These are phyloP conservation scores for Pythium dissimile DNA, from an alignment of 352 stramenopile species.

Conservation along the genomic window DNA sequence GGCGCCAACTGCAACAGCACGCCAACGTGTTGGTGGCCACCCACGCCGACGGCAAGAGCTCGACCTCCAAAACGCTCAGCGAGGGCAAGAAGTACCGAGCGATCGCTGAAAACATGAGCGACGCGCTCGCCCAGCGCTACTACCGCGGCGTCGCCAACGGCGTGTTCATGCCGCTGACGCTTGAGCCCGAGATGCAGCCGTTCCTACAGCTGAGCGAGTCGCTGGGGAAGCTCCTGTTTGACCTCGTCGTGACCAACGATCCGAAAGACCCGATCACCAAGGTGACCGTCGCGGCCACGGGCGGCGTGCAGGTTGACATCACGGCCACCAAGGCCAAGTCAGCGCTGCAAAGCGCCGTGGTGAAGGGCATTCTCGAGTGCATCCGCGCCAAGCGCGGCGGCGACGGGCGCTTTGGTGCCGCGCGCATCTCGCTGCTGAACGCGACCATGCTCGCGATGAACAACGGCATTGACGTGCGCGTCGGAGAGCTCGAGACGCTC, in stretches of 20 bases:
- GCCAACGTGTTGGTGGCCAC: slow-evolving; percentile 84
- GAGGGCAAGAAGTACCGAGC: slow-evolving; percentile 61
- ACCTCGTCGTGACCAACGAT: slow-evolving; percentile 59
- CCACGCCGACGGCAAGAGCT: slow-evolving; percentile 88
- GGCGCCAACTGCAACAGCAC: slow-evolving; percentile 78
- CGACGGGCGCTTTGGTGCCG: slow-evolving; percentile 1
- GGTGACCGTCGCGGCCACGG: slow-evolving; percentile 56
- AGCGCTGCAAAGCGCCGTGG: slow-evolving; percentile 63
- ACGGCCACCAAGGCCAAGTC: slow-evolving; percentile 68
- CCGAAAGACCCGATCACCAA: slow-evolving; percentile 63
- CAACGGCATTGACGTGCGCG: slow-evolving; percentile 74
- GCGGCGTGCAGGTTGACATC: slow-evolving; percentile 72
- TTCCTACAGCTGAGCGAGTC: slow-evolving; percentile 69
- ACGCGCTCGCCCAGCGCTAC: slow-evolving; percentile 63
- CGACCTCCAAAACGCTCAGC: slow-evolving; percentile 58
- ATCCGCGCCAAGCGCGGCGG: slow-evolving; percentile 29
- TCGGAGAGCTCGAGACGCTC: slow-evolving; percentile 47
- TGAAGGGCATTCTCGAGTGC: slow-evolving; percentile 73
- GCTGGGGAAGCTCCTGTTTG: slow-evolving; percentile 69
- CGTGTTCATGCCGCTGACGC: slow-evolving; percentile 77
- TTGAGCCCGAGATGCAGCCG: slow-evolving; percentile 78
- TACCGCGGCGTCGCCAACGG: slow-evolving; percentile 80
- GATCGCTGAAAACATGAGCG: slow-evolving; percentile 76
- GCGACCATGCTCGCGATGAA: slow-evolving; percentile 65
- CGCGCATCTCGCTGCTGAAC: slow-evolving; percentile 60